A percentile compares a stretch with the other conserved stretches of the same genome.
These are phyloP conservation scores for Poronia punctata DNA, from an alignment of 495 filamentous ascomycete genomes.

Conservation along the genomic window DNA sequence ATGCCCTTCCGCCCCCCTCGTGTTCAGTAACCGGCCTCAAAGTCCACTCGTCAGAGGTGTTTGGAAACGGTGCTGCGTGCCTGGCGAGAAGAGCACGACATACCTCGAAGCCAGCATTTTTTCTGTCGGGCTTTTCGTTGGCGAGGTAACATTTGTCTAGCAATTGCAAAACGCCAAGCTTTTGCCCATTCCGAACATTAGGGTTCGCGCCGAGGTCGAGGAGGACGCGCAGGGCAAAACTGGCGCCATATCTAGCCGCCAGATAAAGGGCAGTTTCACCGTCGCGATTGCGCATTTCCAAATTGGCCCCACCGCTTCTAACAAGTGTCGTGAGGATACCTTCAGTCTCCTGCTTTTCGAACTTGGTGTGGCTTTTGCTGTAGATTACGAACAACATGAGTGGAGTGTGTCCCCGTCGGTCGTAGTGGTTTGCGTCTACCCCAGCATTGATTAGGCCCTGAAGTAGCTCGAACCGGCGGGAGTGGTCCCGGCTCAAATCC, in stretches of 20 bases:
- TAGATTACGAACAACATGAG: conserved; percentile 41
- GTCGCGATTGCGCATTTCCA: conserved; percentile 35
- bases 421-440: conserved; percentile 39
- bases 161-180: conserved; percentile 30
- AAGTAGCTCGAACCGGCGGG: conserved; percentile 25
- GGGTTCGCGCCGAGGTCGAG: conserved; percentile 38
- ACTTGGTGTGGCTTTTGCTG: conserved; percentile 29
- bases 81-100: conserved; percentile 21
- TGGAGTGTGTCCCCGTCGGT: conserved; percentile 33
- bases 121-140: conserved; percentile 15
- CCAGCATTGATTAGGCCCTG: conserved; percentile 25
- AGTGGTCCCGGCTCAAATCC: conserved; percentile 2
- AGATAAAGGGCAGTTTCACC: conserved; percentile 43
- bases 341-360: conserved; percentile 32
- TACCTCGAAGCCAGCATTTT: conserved; percentile 22
- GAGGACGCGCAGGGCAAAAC: conserved; percentile 35
- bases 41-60: conserved; percentile 6
- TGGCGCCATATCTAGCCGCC: conserved; percentile 36
- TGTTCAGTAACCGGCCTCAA: too few species aligned
- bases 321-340: conserved; percentile 27
- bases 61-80: conserved; percentile 1
- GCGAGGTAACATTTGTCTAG: conserved; percentile 24
- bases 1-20: too few species aligned
- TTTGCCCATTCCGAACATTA: conserved; percentile 31
- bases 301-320: conserved; percentile 21